Conservation (phyloP, 495 filamentous ascomycete genomes). For the Penicillium flavigenum region DNA sequence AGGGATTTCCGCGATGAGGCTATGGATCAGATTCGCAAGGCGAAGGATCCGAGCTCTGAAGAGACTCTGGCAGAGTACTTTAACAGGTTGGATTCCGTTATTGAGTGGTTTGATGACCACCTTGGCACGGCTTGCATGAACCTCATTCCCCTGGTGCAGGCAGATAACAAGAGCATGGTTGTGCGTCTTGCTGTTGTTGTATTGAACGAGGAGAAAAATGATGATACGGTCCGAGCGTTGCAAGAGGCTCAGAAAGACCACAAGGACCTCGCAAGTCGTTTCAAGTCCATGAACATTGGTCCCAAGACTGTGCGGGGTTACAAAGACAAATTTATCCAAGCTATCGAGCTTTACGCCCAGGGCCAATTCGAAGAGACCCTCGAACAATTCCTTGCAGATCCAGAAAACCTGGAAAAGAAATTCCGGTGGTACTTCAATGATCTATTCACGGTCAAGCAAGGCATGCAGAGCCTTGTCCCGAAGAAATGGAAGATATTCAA, state of each 20-base stretch:
- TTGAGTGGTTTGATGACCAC: slow-evolving; percentile 95
- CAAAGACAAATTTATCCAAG: slow-evolving; percentile 88
- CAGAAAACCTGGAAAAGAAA: slow-evolving; percentile 77
- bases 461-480: slow-evolving; percentile 85
- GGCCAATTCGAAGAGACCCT: slow-evolving; percentile 72
- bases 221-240: slow-evolving; percentile 82
- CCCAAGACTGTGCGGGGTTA: slow-evolving; percentile 92
- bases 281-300: slow-evolving; percentile 91
- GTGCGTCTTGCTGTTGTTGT: slow-evolving; percentile 89
- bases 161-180: slow-evolving; percentile 82
- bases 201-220: slow-evolving; percentile 93
- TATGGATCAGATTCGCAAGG: slow-evolving; percentile 85
- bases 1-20: slow-evolving; percentile 93
- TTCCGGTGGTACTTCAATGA: slow-evolving; percentile 98
- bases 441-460: slow-evolving; percentile 83
- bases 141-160: slow-evolving; percentile 78
- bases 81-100: slow-evolving; percentile 75
- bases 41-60: slow-evolving; percentile 69
- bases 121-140: slow-evolving; percentile 85
- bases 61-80: slow-evolving; percentile 87
- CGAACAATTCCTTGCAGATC: slow-evolving; percentile 75
- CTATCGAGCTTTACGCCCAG: slow-evolving; percentile 70
- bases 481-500: slow-evolving; percentile 97
- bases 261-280: slow-evolving; percentile 85
- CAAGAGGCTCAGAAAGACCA: slow-evolving; percentile 94